Evolutionary conservation across 768 basidiomycete species (phyloP).

Genomic region (Saitozyma podzolica): DNA sequence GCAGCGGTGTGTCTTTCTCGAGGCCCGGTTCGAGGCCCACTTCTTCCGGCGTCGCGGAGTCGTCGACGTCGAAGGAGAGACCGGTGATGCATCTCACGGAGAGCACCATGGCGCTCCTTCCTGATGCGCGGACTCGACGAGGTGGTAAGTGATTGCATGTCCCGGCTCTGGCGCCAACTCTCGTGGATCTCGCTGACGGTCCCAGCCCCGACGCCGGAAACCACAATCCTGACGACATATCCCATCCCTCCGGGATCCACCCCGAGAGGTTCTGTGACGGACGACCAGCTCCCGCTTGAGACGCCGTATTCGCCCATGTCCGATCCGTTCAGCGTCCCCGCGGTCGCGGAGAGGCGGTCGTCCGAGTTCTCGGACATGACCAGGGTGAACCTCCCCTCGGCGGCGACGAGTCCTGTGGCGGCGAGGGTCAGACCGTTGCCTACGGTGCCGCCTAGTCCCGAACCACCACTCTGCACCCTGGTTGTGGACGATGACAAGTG

Average conservation of each 20-base stretch:
- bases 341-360: slow-evolving; percentile 11
- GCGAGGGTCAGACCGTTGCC: slow-evolving; percentile 1
- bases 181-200: background rate
- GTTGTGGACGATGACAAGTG: slow-evolving; percentile 52
- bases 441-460: background rate
- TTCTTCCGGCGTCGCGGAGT: too few species aligned
- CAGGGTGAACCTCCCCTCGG: background rate
- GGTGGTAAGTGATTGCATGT: background rate
- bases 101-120: slow-evolving; percentile 24
- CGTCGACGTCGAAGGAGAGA: slow-evolving; percentile 1
- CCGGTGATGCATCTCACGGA: slow-evolving; percentile 29
- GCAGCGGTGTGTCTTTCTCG: too few species aligned
- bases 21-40: too few species aligned
- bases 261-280: background rate
- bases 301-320: background rate
- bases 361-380: slow-evolving; percentile 21
- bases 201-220: slow-evolving; percentile 12
- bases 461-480: slow-evolving; percentile 31
- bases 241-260: slow-evolving; percentile 5
- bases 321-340: background rate
- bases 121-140: slow-evolving; percentile 14
- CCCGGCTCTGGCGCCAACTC: too few species aligned
- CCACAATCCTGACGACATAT: slow-evolving; percentile 21
- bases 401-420: background rate
- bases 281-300: background rate